Evolutionary conservation across 106 monocot species (phyloP).

Genomic region (Ottelia alismoides): DNA sequence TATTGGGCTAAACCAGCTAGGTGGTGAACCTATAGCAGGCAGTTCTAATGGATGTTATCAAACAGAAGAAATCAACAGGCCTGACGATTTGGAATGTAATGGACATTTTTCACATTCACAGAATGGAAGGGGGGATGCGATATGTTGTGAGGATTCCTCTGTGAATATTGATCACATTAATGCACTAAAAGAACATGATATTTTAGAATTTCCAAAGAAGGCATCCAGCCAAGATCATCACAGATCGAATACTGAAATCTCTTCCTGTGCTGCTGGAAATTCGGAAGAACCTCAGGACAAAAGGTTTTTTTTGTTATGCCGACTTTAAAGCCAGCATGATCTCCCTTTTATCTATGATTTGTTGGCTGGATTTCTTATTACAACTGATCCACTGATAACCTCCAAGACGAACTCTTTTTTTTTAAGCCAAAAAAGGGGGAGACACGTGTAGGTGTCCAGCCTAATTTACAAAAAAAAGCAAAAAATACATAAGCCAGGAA

Average conservation of each 20-base stretch:
- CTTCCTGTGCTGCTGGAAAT: slow-evolving; percentile 9
- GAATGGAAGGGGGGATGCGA: slow-evolving; percentile 14
- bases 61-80: slow-evolving; percentile 19
- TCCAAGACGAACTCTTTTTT: too few relatives aligned
- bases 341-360: too few relatives aligned
- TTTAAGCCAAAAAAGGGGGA: too few relatives aligned
- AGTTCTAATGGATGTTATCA: slow-evolving; percentile 14
- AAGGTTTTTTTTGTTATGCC: slow-evolving; percentile 26
- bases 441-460: too few relatives aligned
- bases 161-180: slow-evolving; percentile 4
- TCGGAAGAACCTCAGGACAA: slow-evolving; percentile 12
- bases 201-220: slow-evolving; percentile 20
- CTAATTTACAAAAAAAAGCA: too few relatives aligned
- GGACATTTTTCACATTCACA: slow-evolving; percentile 14
- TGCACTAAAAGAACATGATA: slow-evolving; percentile 24
- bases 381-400: too few relatives aligned
- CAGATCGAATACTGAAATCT: slow-evolving; percentile 24
- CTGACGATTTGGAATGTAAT: slow-evolving; percentile 15
- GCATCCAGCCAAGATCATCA: slow-evolving; percentile 8
- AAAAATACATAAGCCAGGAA: too few relatives aligned
- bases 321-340: too few relatives aligned
- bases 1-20: slow-evolving; percentile 14
- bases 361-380: too few relatives aligned
- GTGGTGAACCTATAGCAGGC: slow-evolving; percentile 14
- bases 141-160: slow-evolving; percentile 8